Evolutionary conservation across 768 basidiomycete genomes (phyloP).

Genomic region (Mrakia frigida): DNA sequence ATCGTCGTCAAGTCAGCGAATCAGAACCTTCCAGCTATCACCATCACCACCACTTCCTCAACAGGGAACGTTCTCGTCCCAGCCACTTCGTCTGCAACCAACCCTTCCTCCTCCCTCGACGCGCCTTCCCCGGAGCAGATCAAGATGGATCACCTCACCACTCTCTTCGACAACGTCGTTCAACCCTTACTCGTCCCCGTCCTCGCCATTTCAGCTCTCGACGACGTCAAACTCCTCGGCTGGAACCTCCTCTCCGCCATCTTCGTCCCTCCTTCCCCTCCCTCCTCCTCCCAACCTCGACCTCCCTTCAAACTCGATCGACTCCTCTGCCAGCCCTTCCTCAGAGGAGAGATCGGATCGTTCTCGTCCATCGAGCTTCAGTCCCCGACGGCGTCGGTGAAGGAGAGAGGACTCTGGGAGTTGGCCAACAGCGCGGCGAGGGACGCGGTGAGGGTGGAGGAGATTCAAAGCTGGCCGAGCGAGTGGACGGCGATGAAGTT

Average conservation of each 20-base stretch:
- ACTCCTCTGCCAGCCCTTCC: slow-evolving; percentile 21
- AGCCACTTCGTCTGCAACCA: not conserved
- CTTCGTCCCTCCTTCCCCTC: not conserved
- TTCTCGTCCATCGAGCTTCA: slow-evolving; percentile 21
- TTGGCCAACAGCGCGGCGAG: slow-evolving; percentile 2
- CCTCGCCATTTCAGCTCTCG: slow-evolving; percentile 13
- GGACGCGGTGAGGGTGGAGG: not conserved
- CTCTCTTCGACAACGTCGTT: slow-evolving; percentile 24
- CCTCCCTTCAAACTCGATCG: slow-evolving; percentile 23
- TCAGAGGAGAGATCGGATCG: slow-evolving; percentile 18
- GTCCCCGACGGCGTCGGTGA: not conserved
- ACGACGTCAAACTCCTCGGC: slow-evolving; percentile 25
- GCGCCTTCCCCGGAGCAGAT: not conserved
- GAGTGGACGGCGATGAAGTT: slow-evolving; percentile 18
- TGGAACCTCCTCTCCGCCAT: slow-evolving; percentile 20
- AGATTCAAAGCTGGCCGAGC: slow-evolving; percentile 24
- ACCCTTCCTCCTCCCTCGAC: not conserved
- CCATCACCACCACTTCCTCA: slow-evolving; percentile 9
- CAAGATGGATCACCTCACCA: slow-evolving; percentile 21
- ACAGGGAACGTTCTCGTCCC: slow-evolving; percentile 21
- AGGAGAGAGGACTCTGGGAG: slow-evolving; percentile 1
- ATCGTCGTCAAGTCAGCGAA: not conserved
- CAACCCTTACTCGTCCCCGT: slow-evolving; percentile 14
- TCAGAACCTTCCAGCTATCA: not conserved
- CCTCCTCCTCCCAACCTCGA: not conserved